phyloP scores from a whole-genome alignment of 805 yeast genomes.

The Millerozyma miso region DNA sequence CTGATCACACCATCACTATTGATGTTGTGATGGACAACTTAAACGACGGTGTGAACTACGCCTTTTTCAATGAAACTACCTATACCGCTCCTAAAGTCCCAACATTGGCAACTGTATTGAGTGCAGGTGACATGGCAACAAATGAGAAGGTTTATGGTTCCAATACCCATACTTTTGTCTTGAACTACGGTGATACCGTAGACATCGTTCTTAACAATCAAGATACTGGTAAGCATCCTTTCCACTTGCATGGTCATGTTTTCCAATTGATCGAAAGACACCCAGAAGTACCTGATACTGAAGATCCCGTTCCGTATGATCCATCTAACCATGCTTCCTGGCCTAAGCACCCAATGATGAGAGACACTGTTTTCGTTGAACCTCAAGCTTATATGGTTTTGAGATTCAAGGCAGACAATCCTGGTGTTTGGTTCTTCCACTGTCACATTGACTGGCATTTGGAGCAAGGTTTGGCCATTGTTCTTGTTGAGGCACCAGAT shows the following conservation, averaged over 20 bases:
- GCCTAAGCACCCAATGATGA: slow-evolving; percentile 56
- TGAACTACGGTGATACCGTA: slow-evolving; percentile 58
- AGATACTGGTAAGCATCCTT: slow-evolving; percentile 78
- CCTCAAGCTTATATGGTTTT: slow-evolving; percentile 65
- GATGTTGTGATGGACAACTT: slow-evolving; percentile 63
- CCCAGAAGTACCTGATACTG: slow-evolving; percentile 48
- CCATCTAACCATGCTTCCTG: slow-evolving; percentile 34
- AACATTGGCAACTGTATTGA: slow-evolving; percentile 57
- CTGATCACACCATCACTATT: slow-evolving; percentile 58
- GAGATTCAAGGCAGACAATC: slow-evolving; percentile 78
- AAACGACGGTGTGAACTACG: slow-evolving; percentile 72
- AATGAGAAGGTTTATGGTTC: slow-evolving; percentile 69
- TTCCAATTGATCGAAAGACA: slow-evolving; percentile 61
- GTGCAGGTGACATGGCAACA: slow-evolving; percentile 55
- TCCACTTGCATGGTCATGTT: slow-evolving; percentile 73
- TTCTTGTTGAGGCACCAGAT: slow-evolving; percentile 67
- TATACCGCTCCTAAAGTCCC: slow-evolving; percentile 69
- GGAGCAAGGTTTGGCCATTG: slow-evolving; percentile 74
- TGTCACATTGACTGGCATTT: slow-evolving; percentile 88
- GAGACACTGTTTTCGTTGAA: slow-evolving; percentile 71
- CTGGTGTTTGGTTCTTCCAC: slow-evolving; percentile 94
- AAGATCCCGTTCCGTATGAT: slow-evolving; percentile 45
- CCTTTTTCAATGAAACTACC: slow-evolving; percentile 67
- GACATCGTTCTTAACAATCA: slow-evolving; percentile 75
- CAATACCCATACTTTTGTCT: slow-evolving; percentile 58